These are phyloP conservation scores for Eucalyptus polybractea DNA, from an alignment of 345 rosid genomes.

Conservation along the genomic window DNA sequence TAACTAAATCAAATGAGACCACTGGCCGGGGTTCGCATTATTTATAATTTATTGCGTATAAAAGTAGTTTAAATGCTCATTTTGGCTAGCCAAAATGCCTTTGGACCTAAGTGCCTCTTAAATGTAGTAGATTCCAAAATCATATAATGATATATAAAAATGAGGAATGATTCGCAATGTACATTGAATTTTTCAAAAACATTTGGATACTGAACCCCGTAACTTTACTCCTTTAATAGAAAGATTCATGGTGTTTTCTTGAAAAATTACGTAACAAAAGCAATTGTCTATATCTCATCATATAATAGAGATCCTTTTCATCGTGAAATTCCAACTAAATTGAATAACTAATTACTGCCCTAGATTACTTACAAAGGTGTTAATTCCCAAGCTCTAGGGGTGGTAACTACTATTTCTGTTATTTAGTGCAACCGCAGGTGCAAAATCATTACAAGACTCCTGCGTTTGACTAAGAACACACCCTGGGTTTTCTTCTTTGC, in stretches of 20 bases:
- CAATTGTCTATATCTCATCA: background rate
- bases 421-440: background rate
- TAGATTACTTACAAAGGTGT: background rate
- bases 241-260: background rate
- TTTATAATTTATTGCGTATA: too few species aligned
- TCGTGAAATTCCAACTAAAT: background rate
- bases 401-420: background rate
- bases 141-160: background rate
- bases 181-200: background rate
- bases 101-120: background rate
- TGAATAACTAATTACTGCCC: background rate
- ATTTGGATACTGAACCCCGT: background rate
- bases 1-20: background rate
- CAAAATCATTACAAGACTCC: background rate
- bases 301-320: background rate
- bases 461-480: background rate
- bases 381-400: background rate
- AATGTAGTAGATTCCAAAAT: background rate
- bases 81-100: background rate
- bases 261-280: background rate
- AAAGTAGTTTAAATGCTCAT: background rate
- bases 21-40: fast-evolving
- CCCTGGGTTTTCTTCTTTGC: background rate
- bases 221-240: background rate
- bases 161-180: background rate